Evolutionary conservation across 2,329 filamentous ascomycete genomes (phyloP).

Genomic region (Pseudohalonectria lignicola): DNA sequence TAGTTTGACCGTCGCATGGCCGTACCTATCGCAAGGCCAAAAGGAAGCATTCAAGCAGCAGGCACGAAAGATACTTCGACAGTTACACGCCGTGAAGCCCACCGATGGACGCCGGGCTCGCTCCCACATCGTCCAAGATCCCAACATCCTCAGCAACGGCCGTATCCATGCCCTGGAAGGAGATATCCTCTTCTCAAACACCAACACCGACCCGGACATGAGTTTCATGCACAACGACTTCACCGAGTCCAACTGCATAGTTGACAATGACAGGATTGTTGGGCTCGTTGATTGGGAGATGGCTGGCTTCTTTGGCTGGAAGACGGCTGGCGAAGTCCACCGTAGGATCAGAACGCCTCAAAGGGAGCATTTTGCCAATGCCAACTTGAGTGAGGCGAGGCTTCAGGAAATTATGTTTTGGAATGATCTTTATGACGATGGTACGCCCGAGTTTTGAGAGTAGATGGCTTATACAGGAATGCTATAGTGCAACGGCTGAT

Average conservation of each 20-base stretch:
- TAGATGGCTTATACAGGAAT: too few relatives aligned
- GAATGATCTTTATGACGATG: constrained; percentile 4
- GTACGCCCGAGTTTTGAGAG: not conserved
- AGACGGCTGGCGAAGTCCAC: constrained; percentile 17
- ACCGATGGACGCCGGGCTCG: constrained; percentile 8
- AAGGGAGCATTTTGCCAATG: constrained; percentile 11
- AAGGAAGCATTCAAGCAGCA: constrained; percentile 23
- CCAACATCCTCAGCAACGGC: constrained; percentile 9
- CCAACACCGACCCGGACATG: constrained; percentile 13
- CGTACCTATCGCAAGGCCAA: constrained; percentile 20
- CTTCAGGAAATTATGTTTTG: constrained; percentile 2
- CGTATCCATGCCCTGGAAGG: constrained; percentile 19
- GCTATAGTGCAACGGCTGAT: too few relatives aligned
- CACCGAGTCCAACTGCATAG: constrained; percentile 23
- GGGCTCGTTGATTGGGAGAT: constrained; percentile 30
- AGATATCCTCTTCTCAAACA: constrained; percentile 18
- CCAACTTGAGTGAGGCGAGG: not conserved
- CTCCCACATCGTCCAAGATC: constrained; percentile 12
- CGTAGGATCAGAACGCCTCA: constrained; percentile 11
- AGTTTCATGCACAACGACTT: constrained; percentile 28
- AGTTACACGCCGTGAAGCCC: constrained; percentile 16
- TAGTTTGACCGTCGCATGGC: constrained; percentile 21
- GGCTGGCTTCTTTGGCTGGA: constrained; percentile 23
- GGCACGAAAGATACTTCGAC: constrained; percentile 18
- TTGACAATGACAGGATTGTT: constrained; percentile 24